phyloP scores from a whole-genome alignment of 2,329 filamentous ascomycete genomes.

The Botrytis tulipae region DNA sequence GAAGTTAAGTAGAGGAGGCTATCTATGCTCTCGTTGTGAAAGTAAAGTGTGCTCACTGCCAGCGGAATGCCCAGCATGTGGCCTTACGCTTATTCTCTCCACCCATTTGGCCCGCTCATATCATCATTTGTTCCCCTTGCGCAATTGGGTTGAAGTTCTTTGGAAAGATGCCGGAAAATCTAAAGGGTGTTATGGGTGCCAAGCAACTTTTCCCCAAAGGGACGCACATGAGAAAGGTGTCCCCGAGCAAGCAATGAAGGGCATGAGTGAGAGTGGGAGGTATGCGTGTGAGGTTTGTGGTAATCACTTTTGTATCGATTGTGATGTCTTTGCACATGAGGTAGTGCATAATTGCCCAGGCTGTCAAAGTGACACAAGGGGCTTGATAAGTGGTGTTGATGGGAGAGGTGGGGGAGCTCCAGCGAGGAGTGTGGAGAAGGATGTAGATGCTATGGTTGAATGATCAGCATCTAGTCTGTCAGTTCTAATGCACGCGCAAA shows the following conservation, averaged over 20 bases:
- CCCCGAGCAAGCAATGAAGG: conserved; percentile 44
- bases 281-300: conserved; percentile 88
- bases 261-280: conserved; percentile 79
- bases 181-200: conserved; percentile 73
- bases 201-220: conserved; percentile 43
- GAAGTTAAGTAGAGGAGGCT: conserved; percentile 77
- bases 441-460: conserved; percentile 17
- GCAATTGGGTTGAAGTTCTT: conserved; percentile 86
- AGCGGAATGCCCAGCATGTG: conserved; percentile 86
- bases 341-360: conserved; percentile 94
- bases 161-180: conserved; percentile 66
- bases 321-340: conserved; percentile 93
- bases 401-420: not conserved
- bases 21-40: conserved; percentile 84
- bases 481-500: not conserved
- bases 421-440: not conserved
- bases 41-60: conserved; percentile 88
- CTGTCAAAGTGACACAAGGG: conserved; percentile 49
- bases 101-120: conserved; percentile 93
- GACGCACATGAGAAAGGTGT: conserved; percentile 36
- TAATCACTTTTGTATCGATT: conserved; percentile 96
- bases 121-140: conserved; percentile 85
- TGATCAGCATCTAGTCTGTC: not conserved
- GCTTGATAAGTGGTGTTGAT: not conserved
- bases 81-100: conserved; percentile 87